Base-by-base conservation (phyloP, 257 asterid species). In the Lavandula angustifolia region DNA sequence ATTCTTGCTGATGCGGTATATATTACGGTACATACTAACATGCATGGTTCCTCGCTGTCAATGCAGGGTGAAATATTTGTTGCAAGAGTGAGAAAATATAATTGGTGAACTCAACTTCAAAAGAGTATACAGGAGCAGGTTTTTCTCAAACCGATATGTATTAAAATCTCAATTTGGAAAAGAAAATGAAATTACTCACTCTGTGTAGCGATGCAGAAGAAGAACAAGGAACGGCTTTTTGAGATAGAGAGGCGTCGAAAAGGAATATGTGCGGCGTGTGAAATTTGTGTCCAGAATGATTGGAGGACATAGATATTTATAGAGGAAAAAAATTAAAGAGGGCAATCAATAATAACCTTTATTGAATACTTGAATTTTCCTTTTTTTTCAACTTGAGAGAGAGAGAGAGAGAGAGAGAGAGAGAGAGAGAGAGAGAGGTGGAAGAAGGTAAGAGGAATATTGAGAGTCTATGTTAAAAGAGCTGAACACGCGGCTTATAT, bases 401-500 rank as follows among this genome's bases (percentile, higher is more conserved):
- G n/a, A 38, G 8, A 14, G 59, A 34, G 33, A 6, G 37, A 7
- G 17, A 31, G 22, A 31, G 9, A n/a, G n/a, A n/a, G n/a, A n/a
- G n/a, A 4, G 62, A 8, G 27, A 1, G 27, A 22, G 27, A 22
- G 27, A 22, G 27, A 22, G 27, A 22, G 27, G 27, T 22, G 27
- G 27, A 22, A 22, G 27, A 22, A 22, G 27, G 27, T 22, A 22
- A 22, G 27, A 22, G 27, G 27, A 22, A 22, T 22, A n/a, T n/a
- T n/a, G 61, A 58, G 61, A 70, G 65, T 69, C 43, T 79, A 72
- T 72, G 84, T 68, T 75, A 9, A 72, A 64, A 67, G 41, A 72
- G 41, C 41, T n/a, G 71, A 71, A 75, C 83, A 71, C 83, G 78
- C 71, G 73, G 78, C 78, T 75, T 42, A 37, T 9, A 54, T 59